A percentile compares a stretch with the other conserved stretches of the same genome.
Evolutionary conservation across 306 rosid genomes (phyloP).

Genomic region (Dryas octopetala): DNA sequence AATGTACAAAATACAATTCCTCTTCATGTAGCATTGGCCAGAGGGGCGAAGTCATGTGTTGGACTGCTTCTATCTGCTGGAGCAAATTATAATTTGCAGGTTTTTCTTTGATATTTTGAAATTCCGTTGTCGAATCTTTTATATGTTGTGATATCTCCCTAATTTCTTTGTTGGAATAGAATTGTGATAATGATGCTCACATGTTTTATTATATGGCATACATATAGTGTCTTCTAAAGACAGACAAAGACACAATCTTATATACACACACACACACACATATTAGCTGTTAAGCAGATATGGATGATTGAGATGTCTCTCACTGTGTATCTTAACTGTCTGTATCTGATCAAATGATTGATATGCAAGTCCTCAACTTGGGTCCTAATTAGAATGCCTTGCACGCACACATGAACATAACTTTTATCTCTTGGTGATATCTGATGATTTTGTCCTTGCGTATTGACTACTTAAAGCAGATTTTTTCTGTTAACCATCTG

Average conservation of each 20-base stretch:
- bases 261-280: not conserved
- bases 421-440: not conserved
- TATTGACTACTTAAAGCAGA: not conserved
- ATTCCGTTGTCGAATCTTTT: constrained; percentile 12
- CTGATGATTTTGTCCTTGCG: not conserved
- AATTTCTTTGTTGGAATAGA: not conserved
- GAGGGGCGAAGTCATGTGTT: constrained; percentile 94
- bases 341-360: not conserved
- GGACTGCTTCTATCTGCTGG: constrained; percentile 88
- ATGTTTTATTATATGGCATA: not conserved
- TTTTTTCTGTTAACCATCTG: not conserved
- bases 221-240: not conserved
- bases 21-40: constrained; percentile 92
- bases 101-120: constrained; percentile 32
- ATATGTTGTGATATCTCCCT: not conserved
- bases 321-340: no score
- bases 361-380: not conserved
- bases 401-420: not conserved
- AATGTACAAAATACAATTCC: constrained; percentile 93
- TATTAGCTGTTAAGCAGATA: not conserved
- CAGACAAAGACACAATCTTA: not conserved
- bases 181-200: not conserved
- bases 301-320: not conserved
- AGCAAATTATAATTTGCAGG: constrained; percentile 93
- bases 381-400: not conserved